A percentile compares a stretch with the other conserved stretches of the same genome.
These are phyloP conservation scores for Tulasnella sp. DNA, from an alignment of 768 basidiomycete species.

Conservation along the genomic window DNA sequence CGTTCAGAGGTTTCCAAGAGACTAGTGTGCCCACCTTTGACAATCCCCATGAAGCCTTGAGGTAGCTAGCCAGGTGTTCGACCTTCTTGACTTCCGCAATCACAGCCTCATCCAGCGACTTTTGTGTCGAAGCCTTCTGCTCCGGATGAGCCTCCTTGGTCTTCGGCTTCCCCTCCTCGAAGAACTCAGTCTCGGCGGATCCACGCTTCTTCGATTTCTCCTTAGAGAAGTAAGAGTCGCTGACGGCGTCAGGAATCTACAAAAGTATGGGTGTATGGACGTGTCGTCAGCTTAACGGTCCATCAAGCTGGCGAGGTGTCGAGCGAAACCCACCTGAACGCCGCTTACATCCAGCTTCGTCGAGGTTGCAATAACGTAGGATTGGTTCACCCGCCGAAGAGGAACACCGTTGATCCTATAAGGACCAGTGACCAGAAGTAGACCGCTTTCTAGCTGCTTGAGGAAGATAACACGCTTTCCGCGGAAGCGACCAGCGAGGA, in stretches of 20 bases:
- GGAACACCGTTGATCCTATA: conserved; percentile 99
- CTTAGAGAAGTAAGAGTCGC: conserved; percentile 92
- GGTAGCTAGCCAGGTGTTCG: conserved; percentile 85
- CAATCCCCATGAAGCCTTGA: conserved; percentile 85
- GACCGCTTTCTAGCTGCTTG: conserved; percentile 87
- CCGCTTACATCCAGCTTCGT: conserved; percentile 78
- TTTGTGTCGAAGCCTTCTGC: conserved; percentile 85
- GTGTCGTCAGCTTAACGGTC: neutral
- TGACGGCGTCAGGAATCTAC: conserved; percentile 81
- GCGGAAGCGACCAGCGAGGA: conserved; percentile 94
- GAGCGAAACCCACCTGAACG: conserved; percentile 54
- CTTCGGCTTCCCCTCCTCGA: conserved; percentile 87
- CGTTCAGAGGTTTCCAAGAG: neutral
- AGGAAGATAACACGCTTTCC: conserved; percentile 98
- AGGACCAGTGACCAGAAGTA: conserved; percentile 93
- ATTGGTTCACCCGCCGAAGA: conserved; percentile 94
- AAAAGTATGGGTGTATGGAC: conserved; percentile 11
- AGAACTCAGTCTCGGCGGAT: conserved; percentile 96
- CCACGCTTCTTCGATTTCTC: conserved; percentile 53
- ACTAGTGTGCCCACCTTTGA: conserved; percentile 48
- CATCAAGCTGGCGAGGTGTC: neutral
- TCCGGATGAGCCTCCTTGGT: conserved; percentile 79
- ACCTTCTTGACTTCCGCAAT: conserved; percentile 83
- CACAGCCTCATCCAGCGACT: conserved; percentile 71
- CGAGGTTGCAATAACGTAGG: conserved; percentile 97